These are phyloP conservation scores for Dendrocalamus latiflorus DNA, from an alignment of 202 grass and related monocot species.

Conservation along the genomic window DNA sequence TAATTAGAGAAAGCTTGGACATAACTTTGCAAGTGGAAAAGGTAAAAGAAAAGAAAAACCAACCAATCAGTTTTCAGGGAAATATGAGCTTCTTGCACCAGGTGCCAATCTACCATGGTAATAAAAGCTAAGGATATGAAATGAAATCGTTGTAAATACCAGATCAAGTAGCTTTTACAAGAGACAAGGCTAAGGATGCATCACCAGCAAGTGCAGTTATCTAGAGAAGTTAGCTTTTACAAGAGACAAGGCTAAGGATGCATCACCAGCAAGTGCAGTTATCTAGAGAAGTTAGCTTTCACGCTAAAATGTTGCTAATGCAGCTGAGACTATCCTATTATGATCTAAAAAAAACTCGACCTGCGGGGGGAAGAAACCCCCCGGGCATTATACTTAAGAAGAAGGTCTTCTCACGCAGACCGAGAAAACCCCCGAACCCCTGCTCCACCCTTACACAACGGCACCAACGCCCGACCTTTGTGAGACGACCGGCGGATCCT, in stretches of 20 bases:
- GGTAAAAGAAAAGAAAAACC: background rate
- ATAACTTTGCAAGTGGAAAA: background rate
- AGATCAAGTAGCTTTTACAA: background rate
- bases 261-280: too few relatives aligned
- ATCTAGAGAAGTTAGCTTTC: too few relatives aligned
- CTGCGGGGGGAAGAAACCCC: too few relatives aligned
- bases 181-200: background rate
- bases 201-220: background rate
- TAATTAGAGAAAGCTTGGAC: background rate
- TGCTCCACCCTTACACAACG: too few relatives aligned
- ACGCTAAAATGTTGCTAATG: background rate
- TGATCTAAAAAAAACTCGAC: too few relatives aligned
- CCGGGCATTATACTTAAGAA: too few relatives aligned
- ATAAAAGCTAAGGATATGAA: background rate
- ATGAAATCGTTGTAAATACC: background rate
- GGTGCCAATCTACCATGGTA: background rate
- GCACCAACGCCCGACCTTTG: too few relatives aligned
- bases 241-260: too few relatives aligned
- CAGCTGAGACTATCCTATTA: background rate
- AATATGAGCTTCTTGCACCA: background rate
- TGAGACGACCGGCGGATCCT: too few relatives aligned
- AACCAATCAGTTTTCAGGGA: background rate
- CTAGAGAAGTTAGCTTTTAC: background rate
- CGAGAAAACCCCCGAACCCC: too few relatives aligned
- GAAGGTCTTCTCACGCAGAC: too few relatives aligned